Base-by-base conservation (phyloP, 2,329 filamentous ascomycete genomes). In the Venturia carpophila region DNA sequence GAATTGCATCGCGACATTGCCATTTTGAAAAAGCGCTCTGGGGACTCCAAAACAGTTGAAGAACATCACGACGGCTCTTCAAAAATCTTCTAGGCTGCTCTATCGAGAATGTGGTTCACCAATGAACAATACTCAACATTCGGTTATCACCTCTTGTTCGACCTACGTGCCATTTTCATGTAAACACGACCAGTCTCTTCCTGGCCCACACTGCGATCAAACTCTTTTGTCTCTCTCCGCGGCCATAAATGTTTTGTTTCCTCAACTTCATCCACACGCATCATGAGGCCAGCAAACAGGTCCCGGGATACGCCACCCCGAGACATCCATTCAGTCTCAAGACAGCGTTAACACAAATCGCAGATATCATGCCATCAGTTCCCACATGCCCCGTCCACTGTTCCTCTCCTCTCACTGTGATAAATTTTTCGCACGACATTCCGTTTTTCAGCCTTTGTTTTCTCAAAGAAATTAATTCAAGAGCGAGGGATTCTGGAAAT, bases 181-280 rank as follows among this genome's bases (percentile, higher is more conserved):
- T 19, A 62, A 45, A 34, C 43, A 7, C 60, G 30, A 58, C 27
- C n/a, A 27, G 37, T 27, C 52, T 19, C 52, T 58, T 58, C 52
- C 52, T 58, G 52, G 17, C 27, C 15, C 52, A 58, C 27, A 58
- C 52, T 37, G 52, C 52, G 52, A 58, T 58, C 52, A 58, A 58
- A 58, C 52, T 21, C 15, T 34, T 37, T 13, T 13, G 19, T 27
- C 19, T 58, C 30, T n/a, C 3, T n/a, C 13, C 30, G 52, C 13
- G 37, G 52, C 15, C 52, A 34, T 15, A 19, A 37, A 58, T 37
- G 52, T 58, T 58, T 58, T 58, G 52, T 58, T 58, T 58, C 27
- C 52, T 9, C 30, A 37, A 58, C 52, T 58, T 19, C 15, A 58
- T 21, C 52, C 52, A 58, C 52, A 58, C 52, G 52, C 15, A 58